A percentile compares a stretch with the other conserved stretches of the same genome.
These are phyloP conservation scores for Heliosperma pusillum DNA, from an alignment of 148 eudicot species.

Conservation along the genomic window DNA sequence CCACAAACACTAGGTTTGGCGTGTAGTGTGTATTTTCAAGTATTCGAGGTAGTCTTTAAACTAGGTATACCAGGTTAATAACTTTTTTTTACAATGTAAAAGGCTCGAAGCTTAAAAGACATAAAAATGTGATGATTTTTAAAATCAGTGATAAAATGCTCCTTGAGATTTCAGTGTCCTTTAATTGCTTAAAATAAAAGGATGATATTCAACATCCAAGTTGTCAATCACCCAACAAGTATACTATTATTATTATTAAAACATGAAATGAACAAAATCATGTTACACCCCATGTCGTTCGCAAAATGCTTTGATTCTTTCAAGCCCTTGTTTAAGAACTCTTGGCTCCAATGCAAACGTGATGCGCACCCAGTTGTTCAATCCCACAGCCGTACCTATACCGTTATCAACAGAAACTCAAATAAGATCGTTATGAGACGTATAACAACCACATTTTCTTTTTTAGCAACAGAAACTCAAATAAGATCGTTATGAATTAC, in stretches of 20 bases:
- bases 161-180: not conserved
- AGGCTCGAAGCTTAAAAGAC: no score
- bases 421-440: not conserved
- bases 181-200: not conserved
- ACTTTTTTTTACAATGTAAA: no score
- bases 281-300: conserved; percentile 20
- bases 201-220: conserved; percentile 6
- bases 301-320: conserved; percentile 40
- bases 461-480: no score
- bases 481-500: no score
- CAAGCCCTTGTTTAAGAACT: conserved; percentile 38
- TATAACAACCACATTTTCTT: no score
- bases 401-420: not conserved
- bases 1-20: no score
- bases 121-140: no score
- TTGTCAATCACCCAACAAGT: not conserved
- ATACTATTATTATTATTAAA: not conserved
- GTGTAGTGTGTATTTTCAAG: no score
- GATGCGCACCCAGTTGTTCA: conserved; percentile 47
- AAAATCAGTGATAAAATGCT: no score
- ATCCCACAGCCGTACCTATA: conserved; percentile 42
- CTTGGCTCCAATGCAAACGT: conserved; percentile 41
- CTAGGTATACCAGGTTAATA: no score
- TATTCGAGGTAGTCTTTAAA: no score
- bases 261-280: not conserved